These are phyloP conservation scores for Acer yangbiense DNA, from an alignment of 345 rosid species.

Conservation along the genomic window DNA sequence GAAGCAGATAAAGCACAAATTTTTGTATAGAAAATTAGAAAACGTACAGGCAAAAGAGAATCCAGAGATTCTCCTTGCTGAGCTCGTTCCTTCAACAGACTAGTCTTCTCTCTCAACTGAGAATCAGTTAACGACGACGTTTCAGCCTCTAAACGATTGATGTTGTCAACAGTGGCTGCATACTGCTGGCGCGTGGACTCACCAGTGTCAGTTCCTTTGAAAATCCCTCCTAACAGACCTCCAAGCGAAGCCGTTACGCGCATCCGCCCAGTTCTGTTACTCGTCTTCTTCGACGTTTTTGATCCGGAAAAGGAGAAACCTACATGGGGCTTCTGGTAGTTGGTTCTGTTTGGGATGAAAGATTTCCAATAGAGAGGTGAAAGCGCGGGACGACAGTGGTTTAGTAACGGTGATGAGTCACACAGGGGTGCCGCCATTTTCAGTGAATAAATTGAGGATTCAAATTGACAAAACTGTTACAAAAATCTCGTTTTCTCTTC, in stretches of 20 bases:
- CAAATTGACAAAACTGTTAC: neutral
- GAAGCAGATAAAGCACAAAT: neutral
- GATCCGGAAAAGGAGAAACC: constrained; percentile 39
- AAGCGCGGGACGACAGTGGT: constrained; percentile 33
- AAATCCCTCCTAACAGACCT: constrained; percentile 81
- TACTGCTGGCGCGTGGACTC: constrained; percentile 87
- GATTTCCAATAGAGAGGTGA: constrained; percentile 41
- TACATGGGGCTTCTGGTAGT: constrained; percentile 29
- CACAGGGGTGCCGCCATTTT: constrained; percentile 52
- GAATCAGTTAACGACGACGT: constrained; percentile 69
- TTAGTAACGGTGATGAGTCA: constrained; percentile 36
- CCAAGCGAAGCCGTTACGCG: constrained; percentile 68
- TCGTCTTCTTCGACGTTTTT: constrained; percentile 26
- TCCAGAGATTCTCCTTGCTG: constrained; percentile 78
- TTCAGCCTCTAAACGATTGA: constrained; percentile 64
- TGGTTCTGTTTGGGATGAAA: constrained; percentile 28
- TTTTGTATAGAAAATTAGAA: neutral
- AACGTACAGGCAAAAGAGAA: constrained; percentile 78
- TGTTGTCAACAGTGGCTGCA: constrained; percentile 48
- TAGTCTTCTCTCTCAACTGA: constrained; percentile 67
- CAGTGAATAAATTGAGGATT: neutral
- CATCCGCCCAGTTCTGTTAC: constrained; percentile 28
- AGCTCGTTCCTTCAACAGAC: constrained; percentile 68
- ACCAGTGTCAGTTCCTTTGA: constrained; percentile 82
- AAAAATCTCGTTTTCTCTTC: neutral